phyloP scores from a whole-genome alignment of 2,329 filamentous ascomycete species.

The Fusarium succisae region DNA sequence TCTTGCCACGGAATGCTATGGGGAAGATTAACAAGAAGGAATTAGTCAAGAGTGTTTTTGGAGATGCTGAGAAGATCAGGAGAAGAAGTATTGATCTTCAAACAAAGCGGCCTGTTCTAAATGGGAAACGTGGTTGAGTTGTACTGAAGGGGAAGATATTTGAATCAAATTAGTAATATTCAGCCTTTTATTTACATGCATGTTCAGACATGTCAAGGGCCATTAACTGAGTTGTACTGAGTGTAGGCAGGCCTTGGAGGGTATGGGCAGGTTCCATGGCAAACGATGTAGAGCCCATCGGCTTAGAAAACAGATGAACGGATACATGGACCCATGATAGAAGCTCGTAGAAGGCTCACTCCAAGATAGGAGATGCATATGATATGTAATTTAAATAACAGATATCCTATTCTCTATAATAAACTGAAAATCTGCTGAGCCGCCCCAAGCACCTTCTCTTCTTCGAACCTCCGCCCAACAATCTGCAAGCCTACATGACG shows the following conservation, averaged over 20 bases:
- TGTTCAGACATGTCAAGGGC: no score
- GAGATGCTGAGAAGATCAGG: neutral
- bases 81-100: slow-evolving; percentile 5
- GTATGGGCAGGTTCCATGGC: rapidly evolving
- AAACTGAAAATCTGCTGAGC: neutral
- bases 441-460: neutral
- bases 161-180: no score
- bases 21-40: slow-evolving; percentile 86
- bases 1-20: slow-evolving; percentile 94
- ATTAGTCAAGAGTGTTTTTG: slow-evolving; percentile 67
- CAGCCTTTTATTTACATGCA: neutral
- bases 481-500: neutral
- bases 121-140: neutral
- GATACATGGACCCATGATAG: neutral
- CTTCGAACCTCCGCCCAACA: neutral
- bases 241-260: rapidly evolving
- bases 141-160: no score
- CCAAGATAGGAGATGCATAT: neutral
- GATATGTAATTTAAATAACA: neutral
- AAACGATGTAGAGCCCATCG: neutral
- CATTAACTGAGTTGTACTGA: rapidly evolving
- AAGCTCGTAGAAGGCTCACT: neutral
- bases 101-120: neutral
- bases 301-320: neutral
- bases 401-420: neutral